These are phyloP conservation scores for Patellifolia procumbens DNA, from an alignment of 179 eudicot genomes.

Conservation along the genomic window DNA sequence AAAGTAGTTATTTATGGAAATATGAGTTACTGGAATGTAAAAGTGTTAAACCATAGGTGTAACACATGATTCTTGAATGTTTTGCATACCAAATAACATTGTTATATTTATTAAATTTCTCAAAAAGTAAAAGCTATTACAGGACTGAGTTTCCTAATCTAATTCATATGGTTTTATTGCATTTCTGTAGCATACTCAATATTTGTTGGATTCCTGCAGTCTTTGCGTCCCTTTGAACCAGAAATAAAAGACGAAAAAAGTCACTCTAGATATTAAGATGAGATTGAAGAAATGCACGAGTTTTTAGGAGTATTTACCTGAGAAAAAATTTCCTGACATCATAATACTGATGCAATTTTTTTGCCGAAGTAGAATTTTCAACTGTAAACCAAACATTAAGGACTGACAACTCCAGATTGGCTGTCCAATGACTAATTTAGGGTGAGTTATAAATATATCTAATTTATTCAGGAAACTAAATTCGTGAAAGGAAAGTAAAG, in stretches of 20 bases:
- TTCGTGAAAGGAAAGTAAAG: not conserved
- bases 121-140: not conserved
- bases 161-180: no score
- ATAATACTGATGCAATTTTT: no score
- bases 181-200: no score
- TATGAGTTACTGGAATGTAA: no score
- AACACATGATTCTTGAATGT: no score
- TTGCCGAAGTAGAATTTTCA: no score
- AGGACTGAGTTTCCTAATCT: no score
- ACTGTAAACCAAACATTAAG: not conserved
- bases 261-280: constrained; percentile 4
- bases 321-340: no score
- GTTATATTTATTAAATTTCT: not conserved
- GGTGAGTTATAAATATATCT: not conserved
- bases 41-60: no score
- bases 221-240: not conserved
- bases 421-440: not conserved
- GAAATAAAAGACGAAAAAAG: not conserved
- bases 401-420: not conserved
- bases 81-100: not conserved
- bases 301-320: no score
- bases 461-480: not conserved
- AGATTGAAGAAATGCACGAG: not conserved
- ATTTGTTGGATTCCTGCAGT: not conserved
- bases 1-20: no score